Evolutionary conservation across 371 early-diverging fungal species (phyloP).

Genomic region (Parasitella parasitica): DNA sequence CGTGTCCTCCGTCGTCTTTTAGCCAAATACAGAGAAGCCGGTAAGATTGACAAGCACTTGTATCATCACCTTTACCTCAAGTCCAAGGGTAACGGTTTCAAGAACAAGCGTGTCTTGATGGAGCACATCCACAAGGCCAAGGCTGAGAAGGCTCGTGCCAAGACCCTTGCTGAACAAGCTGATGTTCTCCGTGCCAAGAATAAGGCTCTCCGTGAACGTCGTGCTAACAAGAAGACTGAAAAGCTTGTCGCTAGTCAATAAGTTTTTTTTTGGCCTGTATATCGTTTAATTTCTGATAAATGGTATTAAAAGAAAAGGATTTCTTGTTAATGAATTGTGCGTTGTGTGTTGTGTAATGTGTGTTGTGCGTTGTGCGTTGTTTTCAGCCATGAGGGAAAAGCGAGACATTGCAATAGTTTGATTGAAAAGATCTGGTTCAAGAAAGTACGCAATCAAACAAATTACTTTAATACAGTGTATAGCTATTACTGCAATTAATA

Average conservation of each 20-base stretch:
- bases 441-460: too few species aligned
- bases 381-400: too few species aligned
- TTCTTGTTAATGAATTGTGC: neutral
- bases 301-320: neutral
- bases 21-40: constrained; percentile 97
- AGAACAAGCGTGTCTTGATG: constrained; percentile 99
- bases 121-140: constrained; percentile 99
- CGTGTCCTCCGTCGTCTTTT: constrained; percentile 97
- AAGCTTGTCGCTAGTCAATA: constrained; percentile 17
- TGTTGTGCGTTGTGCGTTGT: too few species aligned
- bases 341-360: neutral
- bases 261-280: neutral
- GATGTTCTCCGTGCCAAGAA: constrained; percentile 96
- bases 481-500: too few species aligned
- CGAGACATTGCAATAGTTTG: too few species aligned
- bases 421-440: too few species aligned
- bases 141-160: constrained; percentile 97
- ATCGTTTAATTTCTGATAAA: neutral
- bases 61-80: constrained; percentile 98
- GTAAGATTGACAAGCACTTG: constrained; percentile 98
- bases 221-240: constrained; percentile 87
- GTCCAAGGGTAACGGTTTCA: constrained; percentile 99
- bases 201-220: constrained; percentile 96
- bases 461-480: too few species aligned
- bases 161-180: constrained; percentile 96